phyloP scores from a whole-genome alignment of 805 yeast genomes.

The Priceomyces medius region DNA sequence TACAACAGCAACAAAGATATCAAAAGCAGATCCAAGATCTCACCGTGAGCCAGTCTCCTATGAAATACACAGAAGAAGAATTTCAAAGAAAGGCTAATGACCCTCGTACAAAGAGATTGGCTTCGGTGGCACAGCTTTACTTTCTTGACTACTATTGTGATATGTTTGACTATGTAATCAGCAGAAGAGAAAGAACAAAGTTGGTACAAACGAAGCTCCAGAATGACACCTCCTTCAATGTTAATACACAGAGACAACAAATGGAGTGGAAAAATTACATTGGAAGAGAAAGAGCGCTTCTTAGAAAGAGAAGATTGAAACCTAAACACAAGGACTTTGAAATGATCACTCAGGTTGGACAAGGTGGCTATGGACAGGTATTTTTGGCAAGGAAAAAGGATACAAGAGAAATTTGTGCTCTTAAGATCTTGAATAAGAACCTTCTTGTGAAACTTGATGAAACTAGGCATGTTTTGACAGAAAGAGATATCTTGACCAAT shows the following conservation, averaged over 20 bases:
- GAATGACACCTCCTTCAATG: constrained; percentile 44
- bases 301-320: constrained; percentile 85
- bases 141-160: constrained; percentile 96
- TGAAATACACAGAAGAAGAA: constrained; percentile 35
- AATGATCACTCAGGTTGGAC: constrained; percentile 97
- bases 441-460: constrained; percentile 86
- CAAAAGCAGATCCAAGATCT: constrained; percentile 7
- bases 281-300: constrained; percentile 77
- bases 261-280: constrained; percentile 71
- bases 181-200: constrained; percentile 77
- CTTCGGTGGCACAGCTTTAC: constrained; percentile 89
- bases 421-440: constrained; percentile 86
- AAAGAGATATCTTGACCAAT: constrained; percentile 94
- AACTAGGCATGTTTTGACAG: constrained; percentile 92
- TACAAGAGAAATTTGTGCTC: constrained; percentile 91
- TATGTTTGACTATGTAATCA: constrained; percentile 86
- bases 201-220: constrained; percentile 63
- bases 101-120: constrained; percentile 79
- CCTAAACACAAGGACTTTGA: constrained; percentile 95
- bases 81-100: constrained; percentile 60
- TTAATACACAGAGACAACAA: constrained; percentile 34
- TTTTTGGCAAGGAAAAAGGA: constrained; percentile 91
- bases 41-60: constrained; percentile 9
- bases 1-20: constrained; percentile 13
- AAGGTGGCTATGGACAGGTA: constrained; percentile 99